Base-by-base conservation (phyloP, 202 grass and related monocot genomes). In the Eragrostis tef region DNA sequence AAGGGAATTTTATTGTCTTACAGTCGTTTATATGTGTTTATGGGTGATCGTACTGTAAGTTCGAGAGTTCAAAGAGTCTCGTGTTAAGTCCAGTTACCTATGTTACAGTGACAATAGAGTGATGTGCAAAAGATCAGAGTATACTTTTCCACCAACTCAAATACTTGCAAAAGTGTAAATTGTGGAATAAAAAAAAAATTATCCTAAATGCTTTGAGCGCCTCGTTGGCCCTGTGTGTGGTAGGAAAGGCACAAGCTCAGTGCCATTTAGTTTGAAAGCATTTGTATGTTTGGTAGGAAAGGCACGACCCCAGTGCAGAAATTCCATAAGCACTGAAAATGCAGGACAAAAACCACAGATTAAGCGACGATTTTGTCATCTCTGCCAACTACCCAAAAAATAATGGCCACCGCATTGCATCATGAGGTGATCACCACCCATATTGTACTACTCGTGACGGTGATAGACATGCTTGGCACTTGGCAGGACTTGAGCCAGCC, bases 401-500 rank as follows among this genome's bases (percentile, higher is more conserved):
- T 48, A 81, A 76, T 15, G 16, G 77, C 3, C 11, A 20, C 8
- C 1, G 25, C 54, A 85, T 85, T 64, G 64, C 71, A 71, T 71
- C 71, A 71, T 15, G 45, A 75, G 49, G 58, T 72, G 49, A 83
- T 83, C 67, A 87, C 39, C 48, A 5, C 11, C 71, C 51, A 72
- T 66, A 26, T 54, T 24, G 64, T 58, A 49, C 46, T 49, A 83
- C 24, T 57, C 19, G 11, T 56, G 57, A 53, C 36, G 11, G 70
- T 7, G 27, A 73, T 29, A 11, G 50, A 22, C 29, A 56, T 41
- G 77, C 60, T 80, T 36, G 77, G 81, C 19, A n/a, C 70, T 74
- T 47, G 77, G 81, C 19, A 14, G 16, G 34, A 60, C 34, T 70
- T 65, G 58, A 65, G 66, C 54, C 20, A 63, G 78, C 53, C 62